These are phyloP conservation scores for Scheffersomyces amazonensis DNA, from an alignment of 805 yeast genomes.

Conservation along the genomic window DNA sequence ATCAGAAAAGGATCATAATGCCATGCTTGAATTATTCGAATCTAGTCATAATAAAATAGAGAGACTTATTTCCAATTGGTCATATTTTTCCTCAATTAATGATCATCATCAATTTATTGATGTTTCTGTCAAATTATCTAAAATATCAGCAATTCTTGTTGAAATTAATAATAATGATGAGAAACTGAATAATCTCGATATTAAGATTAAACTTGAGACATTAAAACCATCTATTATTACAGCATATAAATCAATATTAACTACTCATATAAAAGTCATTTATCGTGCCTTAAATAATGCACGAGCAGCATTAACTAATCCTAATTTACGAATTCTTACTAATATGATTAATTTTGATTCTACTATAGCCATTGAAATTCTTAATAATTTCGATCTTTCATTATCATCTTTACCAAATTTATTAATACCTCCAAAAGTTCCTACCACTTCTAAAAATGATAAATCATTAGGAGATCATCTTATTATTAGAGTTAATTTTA, in stretches of 20 bases:
- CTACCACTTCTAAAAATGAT: slow-evolving; percentile 41
- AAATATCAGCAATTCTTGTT: slow-evolving; percentile 16
- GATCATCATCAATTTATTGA: slow-evolving; percentile 51
- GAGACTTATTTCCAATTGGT: too few species aligned
- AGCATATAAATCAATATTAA: slow-evolving; percentile 52
- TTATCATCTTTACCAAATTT: slow-evolving; percentile 60
- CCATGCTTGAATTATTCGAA: too few species aligned
- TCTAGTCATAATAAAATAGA: too few species aligned
- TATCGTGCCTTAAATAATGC: slow-evolving; percentile 63
- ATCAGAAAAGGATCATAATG: neutral
- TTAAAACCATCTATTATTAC: slow-evolving; percentile 19
- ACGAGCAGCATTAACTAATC: slow-evolving; percentile 58
- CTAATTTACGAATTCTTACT: slow-evolving; percentile 56
- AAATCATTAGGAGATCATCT: slow-evolving; percentile 20
- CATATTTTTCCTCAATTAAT: slow-evolving; percentile 42
- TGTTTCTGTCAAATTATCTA: slow-evolving; percentile 40
- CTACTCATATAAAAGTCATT: slow-evolving; percentile 56
- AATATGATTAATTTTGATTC: slow-evolving; percentile 51
- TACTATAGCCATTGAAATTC: slow-evolving; percentile 51
- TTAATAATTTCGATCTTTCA: slow-evolving; percentile 66
- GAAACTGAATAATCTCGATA: neutral
- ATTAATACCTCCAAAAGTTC: slow-evolving; percentile 38
- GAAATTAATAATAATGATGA: neutral
- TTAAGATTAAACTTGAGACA: slow-evolving; percentile 1
- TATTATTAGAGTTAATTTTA: slow-evolving; percentile 57